A percentile compares a stretch with the other conserved stretches of the same genome.
Conservation (phyloP, 2,329 filamentous ascomycete genomes). For the Diaporthe sp. region DNA sequence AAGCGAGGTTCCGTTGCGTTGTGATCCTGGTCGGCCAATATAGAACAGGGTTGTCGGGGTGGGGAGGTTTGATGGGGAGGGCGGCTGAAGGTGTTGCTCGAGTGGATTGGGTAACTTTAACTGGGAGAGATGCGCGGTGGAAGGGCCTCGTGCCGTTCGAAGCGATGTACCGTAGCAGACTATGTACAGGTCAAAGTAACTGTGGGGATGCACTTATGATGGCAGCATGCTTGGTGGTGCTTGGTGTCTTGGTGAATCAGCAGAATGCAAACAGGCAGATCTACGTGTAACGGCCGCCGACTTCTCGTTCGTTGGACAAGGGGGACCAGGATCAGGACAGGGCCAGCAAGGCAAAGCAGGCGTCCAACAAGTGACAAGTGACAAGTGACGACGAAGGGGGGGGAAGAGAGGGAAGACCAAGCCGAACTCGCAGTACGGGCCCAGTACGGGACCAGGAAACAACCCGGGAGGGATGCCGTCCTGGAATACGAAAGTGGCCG, state of each 20-base stretch:
- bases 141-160: background rate
- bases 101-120: constrained; percentile 31
- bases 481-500: constrained; percentile 20
- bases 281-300: constrained; percentile 27
- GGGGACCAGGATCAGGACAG: background rate
- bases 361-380: constrained; percentile 5
- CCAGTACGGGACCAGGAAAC: background rate
- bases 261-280: constrained; percentile 14
- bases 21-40: constrained; percentile 25
- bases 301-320: background rate
- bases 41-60: constrained; percentile 19
- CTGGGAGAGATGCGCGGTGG: constrained; percentile 15
- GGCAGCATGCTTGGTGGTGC: constrained; percentile 20
- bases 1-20: constrained; percentile 28
- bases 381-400: background rate
- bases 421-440: background rate
- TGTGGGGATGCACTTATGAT: constrained; percentile 7
- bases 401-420: background rate
- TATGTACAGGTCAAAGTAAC: constrained; percentile 10
- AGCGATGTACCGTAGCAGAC: background rate
- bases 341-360: background rate
- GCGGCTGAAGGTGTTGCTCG: constrained; percentile 5
- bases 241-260: background rate
- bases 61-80: constrained; percentile 24
- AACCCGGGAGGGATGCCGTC: background rate